phyloP scores from a whole-genome alignment of 352 stramenopile genomes.

The Blastocystis sp. region DNA sequence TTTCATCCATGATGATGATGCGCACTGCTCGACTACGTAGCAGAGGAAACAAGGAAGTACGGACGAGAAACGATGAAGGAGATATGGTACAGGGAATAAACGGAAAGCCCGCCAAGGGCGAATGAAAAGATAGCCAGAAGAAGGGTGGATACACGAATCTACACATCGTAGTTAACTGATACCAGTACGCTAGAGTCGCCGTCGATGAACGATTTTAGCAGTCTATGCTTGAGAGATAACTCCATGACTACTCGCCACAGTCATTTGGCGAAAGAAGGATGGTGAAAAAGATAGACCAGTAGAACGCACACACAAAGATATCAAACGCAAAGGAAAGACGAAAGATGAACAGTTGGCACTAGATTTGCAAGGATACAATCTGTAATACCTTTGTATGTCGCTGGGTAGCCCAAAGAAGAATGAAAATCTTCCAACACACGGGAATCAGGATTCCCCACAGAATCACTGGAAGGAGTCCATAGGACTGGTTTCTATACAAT shows the following conservation, averaged over 20 bases:
- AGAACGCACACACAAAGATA: neutral
- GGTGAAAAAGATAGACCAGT: neutral
- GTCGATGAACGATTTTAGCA: neutral
- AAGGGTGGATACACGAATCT: neutral
- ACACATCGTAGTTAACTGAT: neutral
- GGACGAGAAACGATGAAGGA: conserved; percentile 38
- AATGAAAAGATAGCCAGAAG: neutral
- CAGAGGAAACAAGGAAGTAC: neutral
- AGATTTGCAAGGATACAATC: neutral
- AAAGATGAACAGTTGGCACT: conserved; percentile 30
- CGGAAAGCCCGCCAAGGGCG: neutral
- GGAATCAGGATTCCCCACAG: neutral
- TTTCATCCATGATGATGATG: neutral
- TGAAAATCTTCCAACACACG: neutral
- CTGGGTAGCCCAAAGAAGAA: neutral
- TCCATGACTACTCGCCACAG: neutral
- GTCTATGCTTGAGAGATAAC: neutral
- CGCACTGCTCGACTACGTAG: neutral
- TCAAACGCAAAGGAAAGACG: neutral
- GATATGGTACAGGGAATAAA: neutral
- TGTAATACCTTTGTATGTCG: neutral
- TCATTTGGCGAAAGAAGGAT: neutral
- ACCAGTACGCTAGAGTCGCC: neutral
- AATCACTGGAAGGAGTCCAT: neutral
- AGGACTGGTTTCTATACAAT: too few species aligned